A percentile compares a stretch with the other conserved stretches of the same genome.
Evolutionary conservation across 345 rosid genomes (phyloP).

Genomic region (Syzygium aromaticum): DNA sequence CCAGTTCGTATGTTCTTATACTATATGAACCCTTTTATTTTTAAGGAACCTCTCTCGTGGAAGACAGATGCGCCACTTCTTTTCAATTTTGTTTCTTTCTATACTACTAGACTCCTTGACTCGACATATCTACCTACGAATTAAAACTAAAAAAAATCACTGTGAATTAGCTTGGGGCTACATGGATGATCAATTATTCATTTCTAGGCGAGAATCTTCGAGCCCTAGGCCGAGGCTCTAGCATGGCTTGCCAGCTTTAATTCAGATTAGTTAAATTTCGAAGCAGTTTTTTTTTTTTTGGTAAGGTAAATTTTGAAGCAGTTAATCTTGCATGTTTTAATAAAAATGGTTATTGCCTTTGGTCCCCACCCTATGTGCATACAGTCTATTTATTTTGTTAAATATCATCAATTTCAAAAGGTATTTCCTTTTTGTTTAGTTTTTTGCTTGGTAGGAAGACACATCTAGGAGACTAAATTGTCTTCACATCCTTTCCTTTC

Average conservation of each 20-base stretch:
- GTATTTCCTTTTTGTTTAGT: neutral
- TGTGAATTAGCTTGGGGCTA: neutral
- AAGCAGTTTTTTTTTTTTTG: too few species aligned
- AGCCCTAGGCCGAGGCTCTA: neutral
- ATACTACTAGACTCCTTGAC: neutral
- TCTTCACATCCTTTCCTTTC: neutral
- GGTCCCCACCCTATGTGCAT: neutral
- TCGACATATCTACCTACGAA: neutral
- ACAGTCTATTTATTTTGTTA: neutral
- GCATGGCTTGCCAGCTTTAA: neutral
- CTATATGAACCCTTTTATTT: neutral
- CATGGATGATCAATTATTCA: neutral
- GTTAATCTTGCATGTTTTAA: neutral
- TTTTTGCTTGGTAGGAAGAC: neutral
- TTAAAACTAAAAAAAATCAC: neutral
- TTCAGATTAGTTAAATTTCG: neutral
- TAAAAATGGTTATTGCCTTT: neutral
- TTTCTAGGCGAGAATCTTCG: neutral
- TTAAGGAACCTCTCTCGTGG: neutral
- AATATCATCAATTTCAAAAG: neutral
- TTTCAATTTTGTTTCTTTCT: accelerated
- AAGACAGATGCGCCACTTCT: neutral
- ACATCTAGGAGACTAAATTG: neutral
- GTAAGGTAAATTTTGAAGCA: neutral
- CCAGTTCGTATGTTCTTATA: neutral